A percentile compares a stretch with the other conserved stretches of the same genome.
Evolutionary conservation across 371 early-diverging fungal genomes (phyloP).

Genomic region (Apophysomyces sp.): DNA sequence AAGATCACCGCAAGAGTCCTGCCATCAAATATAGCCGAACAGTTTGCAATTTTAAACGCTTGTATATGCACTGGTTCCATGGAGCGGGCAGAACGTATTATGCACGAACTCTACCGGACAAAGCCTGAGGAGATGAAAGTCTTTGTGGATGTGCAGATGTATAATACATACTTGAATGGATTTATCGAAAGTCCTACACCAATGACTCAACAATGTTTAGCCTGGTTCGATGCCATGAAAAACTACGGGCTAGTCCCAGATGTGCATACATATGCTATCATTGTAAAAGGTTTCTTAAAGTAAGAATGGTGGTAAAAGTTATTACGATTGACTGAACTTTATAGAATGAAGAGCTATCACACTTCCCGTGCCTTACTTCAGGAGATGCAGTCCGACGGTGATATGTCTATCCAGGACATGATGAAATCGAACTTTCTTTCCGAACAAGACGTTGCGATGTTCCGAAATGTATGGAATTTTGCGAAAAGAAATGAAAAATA

Average conservation of each 20-base stretch:
- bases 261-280: constrained; percentile 33
- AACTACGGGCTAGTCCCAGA: constrained; percentile 20
- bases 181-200: constrained; percentile 56
- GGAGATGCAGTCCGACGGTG: constrained; percentile 60
- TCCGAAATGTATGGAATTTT: constrained; percentile 35
- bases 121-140: constrained; percentile 70
- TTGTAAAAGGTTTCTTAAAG: constrained; percentile 63
- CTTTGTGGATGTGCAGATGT: constrained; percentile 68
- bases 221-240: constrained; percentile 71
- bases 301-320: constrained; percentile 32
- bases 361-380: constrained; percentile 61
- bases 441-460: constrained; percentile 39
- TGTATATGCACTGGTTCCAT: constrained; percentile 73
- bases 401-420: constrained; percentile 39
- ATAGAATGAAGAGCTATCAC: constrained; percentile 53
- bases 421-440: constrained; percentile 41
- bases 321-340: background rate
- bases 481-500: background rate
- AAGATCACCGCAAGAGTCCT: constrained; percentile 30
- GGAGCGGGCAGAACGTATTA: constrained; percentile 76
- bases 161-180: constrained; percentile 83
- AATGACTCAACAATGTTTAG: constrained; percentile 59
- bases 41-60: constrained; percentile 66
- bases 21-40: constrained; percentile 41
- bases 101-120: constrained; percentile 64